Conservation (phyloP, 495 filamentous ascomycete genomes). For the Podospora appendiculata region DNA sequence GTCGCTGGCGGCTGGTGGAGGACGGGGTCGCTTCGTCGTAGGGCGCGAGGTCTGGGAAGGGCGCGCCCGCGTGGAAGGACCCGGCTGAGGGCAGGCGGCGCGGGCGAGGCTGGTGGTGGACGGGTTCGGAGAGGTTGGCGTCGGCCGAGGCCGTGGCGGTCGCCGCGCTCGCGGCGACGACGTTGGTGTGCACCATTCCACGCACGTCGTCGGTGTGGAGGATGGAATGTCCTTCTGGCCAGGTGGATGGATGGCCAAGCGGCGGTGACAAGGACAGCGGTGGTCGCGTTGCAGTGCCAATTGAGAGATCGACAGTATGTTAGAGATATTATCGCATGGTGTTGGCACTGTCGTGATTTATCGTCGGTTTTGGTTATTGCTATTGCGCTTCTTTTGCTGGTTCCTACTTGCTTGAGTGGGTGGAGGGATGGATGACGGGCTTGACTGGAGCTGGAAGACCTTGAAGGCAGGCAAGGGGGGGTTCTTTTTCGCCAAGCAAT, state of each 20-base stretch:
- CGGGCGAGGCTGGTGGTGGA: not conserved
- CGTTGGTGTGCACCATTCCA: conserved; percentile 29
- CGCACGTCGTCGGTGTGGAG: too few species aligned
- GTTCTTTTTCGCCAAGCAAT: not conserved
- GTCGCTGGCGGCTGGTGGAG: conserved; percentile 2
- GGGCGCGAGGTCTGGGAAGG: conserved; percentile 26
- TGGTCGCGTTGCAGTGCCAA: too few species aligned
- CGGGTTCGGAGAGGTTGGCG: conserved; percentile 2
- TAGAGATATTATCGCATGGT: too few species aligned
- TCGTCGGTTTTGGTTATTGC: too few species aligned
- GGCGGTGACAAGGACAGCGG: too few species aligned
- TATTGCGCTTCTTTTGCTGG: not conserved
- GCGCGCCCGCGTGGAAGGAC: conserved; percentile 44
- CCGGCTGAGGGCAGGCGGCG: conserved; percentile 23
- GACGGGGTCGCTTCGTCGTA: conserved; percentile 7
- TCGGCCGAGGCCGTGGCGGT: conserved; percentile 15
- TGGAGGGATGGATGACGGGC: not conserved
- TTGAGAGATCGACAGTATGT: too few species aligned
- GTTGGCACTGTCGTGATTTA: too few species aligned
- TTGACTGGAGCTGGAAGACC: not conserved
- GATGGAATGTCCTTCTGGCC: too few species aligned
- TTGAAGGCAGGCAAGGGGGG: not conserved
- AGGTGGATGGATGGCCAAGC: too few species aligned
- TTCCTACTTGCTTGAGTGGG: not conserved
- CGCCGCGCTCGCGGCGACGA: conserved; percentile 19